Percentiles rank a stretch among this genome's conserved stretches.
These are phyloP conservation scores for Musa beccarii DNA, from an alignment of 176 grass and related monocot genomes.

Conservation along the genomic window DNA sequence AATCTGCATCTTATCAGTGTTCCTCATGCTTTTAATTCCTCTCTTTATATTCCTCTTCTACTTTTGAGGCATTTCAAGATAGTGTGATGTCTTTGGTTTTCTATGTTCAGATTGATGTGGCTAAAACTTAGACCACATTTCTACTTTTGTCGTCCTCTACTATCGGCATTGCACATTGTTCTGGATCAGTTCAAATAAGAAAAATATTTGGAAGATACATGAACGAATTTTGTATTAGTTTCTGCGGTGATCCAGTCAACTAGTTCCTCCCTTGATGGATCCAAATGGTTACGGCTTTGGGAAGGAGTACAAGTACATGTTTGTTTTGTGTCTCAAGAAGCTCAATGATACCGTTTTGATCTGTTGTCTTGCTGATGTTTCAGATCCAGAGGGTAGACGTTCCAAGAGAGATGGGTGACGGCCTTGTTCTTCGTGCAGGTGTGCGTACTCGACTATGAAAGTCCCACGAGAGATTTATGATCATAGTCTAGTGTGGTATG, in stretches of 20 bases:
- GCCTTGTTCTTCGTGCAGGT: no score
- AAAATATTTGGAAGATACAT: neutral
- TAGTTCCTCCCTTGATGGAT: neutral
- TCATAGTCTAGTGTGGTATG: no score
- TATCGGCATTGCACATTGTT: neutral
- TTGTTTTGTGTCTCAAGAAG: no score
- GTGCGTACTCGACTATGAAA: no score
- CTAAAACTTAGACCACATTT: neutral
- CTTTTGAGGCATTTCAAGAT: neutral
- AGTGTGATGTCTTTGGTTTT: neutral
- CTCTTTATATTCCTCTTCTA: neutral
- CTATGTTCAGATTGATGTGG: neutral
- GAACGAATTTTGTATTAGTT: neutral
- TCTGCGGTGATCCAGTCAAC: no score
- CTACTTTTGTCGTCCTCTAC: neutral
- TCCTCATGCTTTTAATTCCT: neutral
- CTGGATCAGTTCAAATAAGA: neutral
- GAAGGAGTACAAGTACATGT: no score
- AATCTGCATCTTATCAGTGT: slow-evolving; percentile 2
- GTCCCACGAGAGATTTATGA: no score
- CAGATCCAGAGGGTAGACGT: no score
- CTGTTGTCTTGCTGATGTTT: no score
- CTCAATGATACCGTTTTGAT: no score
- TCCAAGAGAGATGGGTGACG: no score
- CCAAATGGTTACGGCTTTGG: neutral